phyloP scores from a whole-genome alignment of 192 early-diverging fungal species.

The Radiomyces spectabilis region DNA sequence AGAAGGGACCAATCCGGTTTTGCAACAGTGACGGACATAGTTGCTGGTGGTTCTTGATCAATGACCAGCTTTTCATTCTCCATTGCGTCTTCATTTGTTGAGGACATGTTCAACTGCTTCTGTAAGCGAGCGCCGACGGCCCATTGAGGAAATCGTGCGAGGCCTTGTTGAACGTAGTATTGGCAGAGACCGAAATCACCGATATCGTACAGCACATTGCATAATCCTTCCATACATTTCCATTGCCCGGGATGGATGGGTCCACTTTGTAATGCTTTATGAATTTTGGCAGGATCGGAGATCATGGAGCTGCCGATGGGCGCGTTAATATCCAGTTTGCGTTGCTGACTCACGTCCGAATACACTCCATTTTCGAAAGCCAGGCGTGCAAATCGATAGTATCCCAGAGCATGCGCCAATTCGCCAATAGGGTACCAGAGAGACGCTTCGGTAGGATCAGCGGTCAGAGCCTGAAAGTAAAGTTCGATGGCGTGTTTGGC shows the following conservation, averaged over 20 bases:
- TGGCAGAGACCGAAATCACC: conserved; percentile 34
- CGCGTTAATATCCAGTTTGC: neutral
- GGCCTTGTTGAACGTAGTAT: conserved; percentile 17
- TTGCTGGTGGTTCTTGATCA: no score
- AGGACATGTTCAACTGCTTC: no score
- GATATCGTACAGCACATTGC: conserved; percentile 33
- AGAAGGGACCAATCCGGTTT: no score
- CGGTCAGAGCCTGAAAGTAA: conserved; percentile 20
- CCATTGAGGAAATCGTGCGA: conserved; percentile 23
- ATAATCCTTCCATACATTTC: conserved; percentile 23
- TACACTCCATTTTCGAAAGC: conserved; percentile 22
- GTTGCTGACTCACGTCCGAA: neutral
- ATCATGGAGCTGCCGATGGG: neutral
- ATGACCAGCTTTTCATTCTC: no score
- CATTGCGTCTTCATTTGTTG: no score
- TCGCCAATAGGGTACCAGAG: conserved; percentile 24
- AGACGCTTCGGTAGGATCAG: conserved; percentile 21
- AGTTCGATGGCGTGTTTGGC: conserved; percentile 26
- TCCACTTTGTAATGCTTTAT: neutral
- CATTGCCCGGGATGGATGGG: conserved; percentile 17
- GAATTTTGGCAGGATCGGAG: neutral
- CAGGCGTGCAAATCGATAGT: conserved; percentile 17
- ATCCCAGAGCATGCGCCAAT: conserved; percentile 2
- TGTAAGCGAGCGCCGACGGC: conserved; percentile 17
- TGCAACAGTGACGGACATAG: no score